Conservation (phyloP, 805 yeast genomes). For the Priceomyces haplophilus region DNA sequence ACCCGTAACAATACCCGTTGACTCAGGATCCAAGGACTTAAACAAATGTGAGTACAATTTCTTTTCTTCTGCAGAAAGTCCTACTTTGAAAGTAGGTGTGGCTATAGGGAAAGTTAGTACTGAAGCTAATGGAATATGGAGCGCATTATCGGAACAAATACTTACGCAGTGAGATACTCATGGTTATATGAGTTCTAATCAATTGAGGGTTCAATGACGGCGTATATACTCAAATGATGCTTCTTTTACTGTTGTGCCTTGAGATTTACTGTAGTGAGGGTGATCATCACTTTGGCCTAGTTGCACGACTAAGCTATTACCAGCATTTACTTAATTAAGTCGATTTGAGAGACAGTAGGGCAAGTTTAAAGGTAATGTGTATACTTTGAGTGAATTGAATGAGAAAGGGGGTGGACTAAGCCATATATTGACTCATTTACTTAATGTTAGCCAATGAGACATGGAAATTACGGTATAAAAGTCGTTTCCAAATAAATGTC, state of each 20-base stretch:
- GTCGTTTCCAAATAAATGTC: slow-evolving; percentile 1
- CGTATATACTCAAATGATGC: neutral
- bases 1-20: slow-evolving; percentile 82
- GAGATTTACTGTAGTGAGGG: neutral
- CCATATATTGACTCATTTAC: too few species aligned
- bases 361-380: too few species aligned
- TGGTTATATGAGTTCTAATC: slow-evolving; percentile 6
- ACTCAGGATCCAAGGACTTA: slow-evolving; percentile 73
- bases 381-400: too few species aligned
- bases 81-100: slow-evolving; percentile 39
- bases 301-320: neutral
- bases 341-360: too few species aligned
- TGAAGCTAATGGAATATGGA: neutral
- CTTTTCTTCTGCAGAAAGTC: slow-evolving; percentile 73
- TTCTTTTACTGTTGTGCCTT: neutral
- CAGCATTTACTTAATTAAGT: too few species aligned
- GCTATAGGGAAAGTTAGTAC: slow-evolving; percentile 12
- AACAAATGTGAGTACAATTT: slow-evolving; percentile 71
- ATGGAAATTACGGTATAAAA: too few species aligned
- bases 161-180: slow-evolving; percentile 29
- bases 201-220: neutral
- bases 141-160: slow-evolving; percentile 4
- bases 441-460: too few species aligned
- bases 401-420: too few species aligned
- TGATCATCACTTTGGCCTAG: neutral